phyloP scores from a whole-genome alignment of 129 eudicot species.

The Escallonia rubra region DNA sequence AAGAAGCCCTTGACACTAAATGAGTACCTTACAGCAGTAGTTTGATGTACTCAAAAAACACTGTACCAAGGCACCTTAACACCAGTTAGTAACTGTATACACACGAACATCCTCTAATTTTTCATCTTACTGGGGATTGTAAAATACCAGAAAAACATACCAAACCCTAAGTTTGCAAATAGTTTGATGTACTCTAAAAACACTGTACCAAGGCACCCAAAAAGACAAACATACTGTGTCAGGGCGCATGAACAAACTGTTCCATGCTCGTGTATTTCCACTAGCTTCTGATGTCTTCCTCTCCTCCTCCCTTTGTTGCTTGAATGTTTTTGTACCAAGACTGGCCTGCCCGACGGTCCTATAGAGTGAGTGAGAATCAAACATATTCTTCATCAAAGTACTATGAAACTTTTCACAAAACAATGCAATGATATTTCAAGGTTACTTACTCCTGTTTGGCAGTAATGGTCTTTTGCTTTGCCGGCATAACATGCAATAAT shows the following conservation, averaged over 20 bases:
- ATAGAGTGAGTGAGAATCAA: slow-evolving; percentile 7
- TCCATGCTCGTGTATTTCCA: slow-evolving; percentile 89
- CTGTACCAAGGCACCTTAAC: too few relatives aligned
- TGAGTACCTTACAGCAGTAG: too few relatives aligned
- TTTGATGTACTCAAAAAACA: too few relatives aligned
- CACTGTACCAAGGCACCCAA: neutral
- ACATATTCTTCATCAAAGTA: neutral
- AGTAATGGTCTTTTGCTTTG: slow-evolving; percentile 51
- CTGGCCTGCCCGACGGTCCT: slow-evolving; percentile 23
- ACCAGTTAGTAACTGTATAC: too few relatives aligned
- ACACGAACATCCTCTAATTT: neutral
- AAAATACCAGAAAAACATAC: slow-evolving; percentile 7
- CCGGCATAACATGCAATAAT: slow-evolving; percentile 82
- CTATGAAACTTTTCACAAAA: too few relatives aligned
- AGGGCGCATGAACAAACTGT: slow-evolving; percentile 80
- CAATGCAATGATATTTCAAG: neutral
- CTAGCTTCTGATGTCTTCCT: slow-evolving; percentile 77
- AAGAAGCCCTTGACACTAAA: too few relatives aligned
- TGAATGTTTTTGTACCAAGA: slow-evolving; percentile 48
- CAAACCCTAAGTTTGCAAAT: slow-evolving; percentile 4
- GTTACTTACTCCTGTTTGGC: slow-evolving; percentile 55
- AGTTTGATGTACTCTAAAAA: neutral
- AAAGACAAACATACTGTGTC: slow-evolving; percentile 59
- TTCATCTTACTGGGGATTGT: neutral
- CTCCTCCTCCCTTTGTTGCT: slow-evolving; percentile 64